Evolutionary conservation across 2,329 filamentous ascomycete genomes (phyloP), one percentile per base, ranked within the genome.

Genomic region (Rugonectria rugulosa): DNA sequence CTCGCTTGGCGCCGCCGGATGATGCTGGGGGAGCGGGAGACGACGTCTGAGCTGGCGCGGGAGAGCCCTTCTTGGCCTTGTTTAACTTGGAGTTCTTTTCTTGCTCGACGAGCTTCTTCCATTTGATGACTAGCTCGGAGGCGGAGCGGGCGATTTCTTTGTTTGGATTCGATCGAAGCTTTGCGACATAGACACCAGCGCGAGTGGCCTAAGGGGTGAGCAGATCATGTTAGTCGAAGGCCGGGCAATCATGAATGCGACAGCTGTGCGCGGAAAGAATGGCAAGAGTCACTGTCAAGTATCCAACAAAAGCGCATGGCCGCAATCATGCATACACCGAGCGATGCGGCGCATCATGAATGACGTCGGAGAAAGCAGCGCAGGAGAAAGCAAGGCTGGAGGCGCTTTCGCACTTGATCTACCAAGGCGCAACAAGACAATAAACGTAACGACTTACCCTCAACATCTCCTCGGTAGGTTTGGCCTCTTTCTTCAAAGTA

Each of bases 101-200:
- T 44, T 79, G 78, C 66, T 91, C 89, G 44, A 96, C 89, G 34
- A 89, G 85, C 68, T 87, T 87, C 78, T 89, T 90, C 92, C 92
- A 97, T 74, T 93, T 96, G 60, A 83, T 84, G 47, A 99, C 92
- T 53, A 98, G 89, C 68, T 93, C 90, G 56, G 84, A 82, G 4
- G 95, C 92, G 37, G 91, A 80, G 46, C 86, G 84, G 41, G 88
- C 87, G 65, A 98, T 89, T 37, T 93, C 87, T 73, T 91, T 92
- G 79, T 96, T 89, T 53, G 87, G 75, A 73, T 96, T 92, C 57
- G 89, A 76, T 49, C 87, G 82, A 45, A 88, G 85, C 72, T 92
- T 94, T 73, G 93, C 94, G 60, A 98, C 90, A 45, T 89, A 87
- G 63, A 97, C 88, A 66, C 95, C 95, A 46, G 96, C 94, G 66